phyloP scores from a whole-genome alignment of 768 basidiomycete genomes.

The Russula sp. region DNA sequence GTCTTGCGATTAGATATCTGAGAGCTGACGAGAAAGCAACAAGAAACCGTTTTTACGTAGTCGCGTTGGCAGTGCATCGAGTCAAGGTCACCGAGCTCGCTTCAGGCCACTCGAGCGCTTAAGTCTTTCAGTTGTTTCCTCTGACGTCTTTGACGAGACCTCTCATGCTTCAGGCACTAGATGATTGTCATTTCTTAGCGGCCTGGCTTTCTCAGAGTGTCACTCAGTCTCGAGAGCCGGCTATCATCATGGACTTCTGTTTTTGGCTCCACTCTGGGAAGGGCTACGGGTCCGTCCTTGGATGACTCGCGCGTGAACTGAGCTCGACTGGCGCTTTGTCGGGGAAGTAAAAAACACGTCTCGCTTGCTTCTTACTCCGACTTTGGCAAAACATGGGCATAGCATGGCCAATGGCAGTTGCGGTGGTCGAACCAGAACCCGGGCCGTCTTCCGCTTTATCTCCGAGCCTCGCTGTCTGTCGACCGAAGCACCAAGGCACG shows the following conservation, averaged over 20 bases:
- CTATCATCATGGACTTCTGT: too few relatives aligned
- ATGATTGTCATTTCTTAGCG: neutral
- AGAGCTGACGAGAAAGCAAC: neutral
- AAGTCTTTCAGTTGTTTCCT: neutral
- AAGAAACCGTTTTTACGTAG: neutral
- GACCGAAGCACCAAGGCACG: neutral
- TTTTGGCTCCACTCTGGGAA: too few relatives aligned
- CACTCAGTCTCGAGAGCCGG: too few relatives aligned
- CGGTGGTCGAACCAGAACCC: neutral
- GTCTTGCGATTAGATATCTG: neutral
- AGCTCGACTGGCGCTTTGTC: neutral
- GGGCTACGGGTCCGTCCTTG: too few relatives aligned
- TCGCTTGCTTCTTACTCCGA: neutral
- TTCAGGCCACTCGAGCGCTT: slow-evolving; percentile 2
- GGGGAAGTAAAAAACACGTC: neutral
- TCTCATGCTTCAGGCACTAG: neutral
- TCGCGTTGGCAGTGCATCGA: neutral
- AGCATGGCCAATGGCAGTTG: too few relatives aligned
- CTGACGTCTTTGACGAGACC: neutral
- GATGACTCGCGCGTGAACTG: slow-evolving; percentile 3
- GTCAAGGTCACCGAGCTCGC: neutral
- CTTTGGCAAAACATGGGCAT: neutral
- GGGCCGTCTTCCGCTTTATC: slow-evolving; percentile 5
- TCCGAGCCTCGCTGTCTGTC: neutral
- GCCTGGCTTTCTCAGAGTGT: neutral